phyloP scores from a whole-genome alignment of 2,329 filamentous ascomycete genomes.

The Colletotrichum tabaci region DNA sequence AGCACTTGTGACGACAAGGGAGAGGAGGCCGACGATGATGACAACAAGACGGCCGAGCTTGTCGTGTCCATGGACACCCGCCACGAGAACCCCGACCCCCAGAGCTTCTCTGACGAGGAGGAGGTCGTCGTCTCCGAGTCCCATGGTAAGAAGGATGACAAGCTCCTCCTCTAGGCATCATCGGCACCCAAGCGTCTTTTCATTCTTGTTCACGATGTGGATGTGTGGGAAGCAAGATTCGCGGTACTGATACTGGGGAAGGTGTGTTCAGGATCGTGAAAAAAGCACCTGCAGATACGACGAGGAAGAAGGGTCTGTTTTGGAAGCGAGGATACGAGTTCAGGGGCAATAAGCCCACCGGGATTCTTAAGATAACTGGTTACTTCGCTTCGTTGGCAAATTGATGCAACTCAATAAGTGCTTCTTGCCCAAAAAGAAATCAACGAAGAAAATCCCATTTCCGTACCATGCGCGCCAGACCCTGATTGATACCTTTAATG shows the following conservation, averaged over 20 bases:
- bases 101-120: neutral
- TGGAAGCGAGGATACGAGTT: neutral
- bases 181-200: neutral
- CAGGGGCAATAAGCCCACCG: neutral
- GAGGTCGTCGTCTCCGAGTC: neutral
- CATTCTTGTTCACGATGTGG: neutral
- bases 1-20: neutral
- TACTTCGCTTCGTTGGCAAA: neutral
- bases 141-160: neutral
- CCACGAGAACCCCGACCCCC: neutral
- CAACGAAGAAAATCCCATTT: neutral
- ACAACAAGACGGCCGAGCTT: neutral
- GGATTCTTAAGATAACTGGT: neutral
- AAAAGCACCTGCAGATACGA: neutral
- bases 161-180: neutral
- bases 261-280: neutral
- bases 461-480: constrained; percentile 10
- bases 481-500: neutral
- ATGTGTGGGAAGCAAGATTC: neutral
- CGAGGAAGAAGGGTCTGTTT: neutral
- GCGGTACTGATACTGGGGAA: neutral
- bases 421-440: neutral
- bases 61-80: neutral
- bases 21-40: neutral
- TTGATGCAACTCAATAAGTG: neutral